phyloP scores from a whole-genome alignment of 1,284 basidiomycete species.

The Tilletia setariae region DNA sequence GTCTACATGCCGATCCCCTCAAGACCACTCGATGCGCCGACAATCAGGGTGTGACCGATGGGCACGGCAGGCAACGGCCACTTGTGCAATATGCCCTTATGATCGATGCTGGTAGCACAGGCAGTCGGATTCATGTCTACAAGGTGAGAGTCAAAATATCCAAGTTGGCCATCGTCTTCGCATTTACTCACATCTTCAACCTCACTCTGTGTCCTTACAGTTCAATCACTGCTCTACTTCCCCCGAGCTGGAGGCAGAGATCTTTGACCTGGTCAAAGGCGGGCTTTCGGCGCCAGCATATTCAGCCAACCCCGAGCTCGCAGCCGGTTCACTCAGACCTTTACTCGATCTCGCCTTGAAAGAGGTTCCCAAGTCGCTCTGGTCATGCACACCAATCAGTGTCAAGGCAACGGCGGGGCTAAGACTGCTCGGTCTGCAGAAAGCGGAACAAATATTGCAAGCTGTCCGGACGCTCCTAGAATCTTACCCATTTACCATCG shows the following conservation, averaged over 20 bases:
- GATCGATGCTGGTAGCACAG: slow-evolving; percentile 96
- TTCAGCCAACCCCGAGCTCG: slow-evolving; percentile 62
- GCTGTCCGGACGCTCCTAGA: slow-evolving; percentile 70
- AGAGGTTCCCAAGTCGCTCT: slow-evolving; percentile 70
- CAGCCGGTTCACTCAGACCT: slow-evolving; percentile 75
- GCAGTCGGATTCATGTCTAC: slow-evolving; percentile 95
- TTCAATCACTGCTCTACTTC: slow-evolving; percentile 55
- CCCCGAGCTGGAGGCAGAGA: slow-evolving; percentile 85
- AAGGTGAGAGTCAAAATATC: slow-evolving; percentile 65
- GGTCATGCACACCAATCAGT: slow-evolving; percentile 77
- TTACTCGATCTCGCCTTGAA: slow-evolving; percentile 76
- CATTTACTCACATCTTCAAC: neutral
- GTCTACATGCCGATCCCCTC: slow-evolving; percentile 38
- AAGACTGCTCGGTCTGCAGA: slow-evolving; percentile 67
- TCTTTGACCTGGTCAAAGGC: slow-evolving; percentile 78
- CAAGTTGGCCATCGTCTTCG: neutral
- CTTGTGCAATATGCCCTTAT: slow-evolving; percentile 81
- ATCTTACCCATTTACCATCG: slow-evolving; percentile 68
- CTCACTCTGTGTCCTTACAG: slow-evolving; percentile 7
- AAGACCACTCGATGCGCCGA: slow-evolving; percentile 45
- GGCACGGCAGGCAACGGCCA: slow-evolving; percentile 36
- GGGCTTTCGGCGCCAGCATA: slow-evolving; percentile 69
- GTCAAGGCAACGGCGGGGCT: slow-evolving; percentile 95
- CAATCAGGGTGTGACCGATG: slow-evolving; percentile 29
- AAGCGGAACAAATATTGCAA: slow-evolving; percentile 72